Evolutionary conservation across 1,139 yeast species (phyloP), one percentile per base, ranked within the genome.

Genomic region (Hyphopichia pseudoburtonii): DNA sequence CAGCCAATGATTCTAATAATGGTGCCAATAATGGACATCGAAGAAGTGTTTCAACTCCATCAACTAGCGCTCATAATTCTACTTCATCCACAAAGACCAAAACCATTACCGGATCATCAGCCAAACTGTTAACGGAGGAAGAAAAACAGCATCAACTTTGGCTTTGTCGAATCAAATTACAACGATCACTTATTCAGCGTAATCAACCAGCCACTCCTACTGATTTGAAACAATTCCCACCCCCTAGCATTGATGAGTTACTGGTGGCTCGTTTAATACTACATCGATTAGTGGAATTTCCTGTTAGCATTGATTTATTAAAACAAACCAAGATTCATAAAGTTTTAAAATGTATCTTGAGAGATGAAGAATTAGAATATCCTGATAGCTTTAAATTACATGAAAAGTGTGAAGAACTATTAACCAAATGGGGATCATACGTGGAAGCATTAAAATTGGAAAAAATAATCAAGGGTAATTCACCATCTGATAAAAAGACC

Each of bases 311-410:
- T 34, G 79, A 76, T n/a, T 58, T 73, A 40, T 61, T 76, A 42
- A 74, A 56, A 59, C 75, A 60, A 63, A 73, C 80, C 15, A 76
- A 75, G 47, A 61, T 76, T 37, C 80, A 76, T 48, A 76, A 76
- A 52, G 81, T 76, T 2, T 55, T 76, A 44, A 73, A 70, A 51
- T 75, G 77, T 42, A 73, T 76, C 30, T 50, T 68, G 38, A 66
- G 63, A 42, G 67, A 68, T 42, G 63, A 61, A 28, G 62, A 62
- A 32, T 62, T 73, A 48, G 72, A 63, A 42, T 69, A 68, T 41
- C 64, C 71, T 17, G 71, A 72, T 38, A 73, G 75, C 45, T 72
- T 68, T 52, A 64, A 69, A 43, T 62, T 76, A 39, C 80, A 75
- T 46, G 72, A 69, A 39, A 60, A 73, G 45, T 67, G 77, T 42